Evolutionary conservation across 345 rosid genomes (phyloP), one percentile per base, ranked within the genome.

Genomic region (Raphanus raphanistrum): DNA sequence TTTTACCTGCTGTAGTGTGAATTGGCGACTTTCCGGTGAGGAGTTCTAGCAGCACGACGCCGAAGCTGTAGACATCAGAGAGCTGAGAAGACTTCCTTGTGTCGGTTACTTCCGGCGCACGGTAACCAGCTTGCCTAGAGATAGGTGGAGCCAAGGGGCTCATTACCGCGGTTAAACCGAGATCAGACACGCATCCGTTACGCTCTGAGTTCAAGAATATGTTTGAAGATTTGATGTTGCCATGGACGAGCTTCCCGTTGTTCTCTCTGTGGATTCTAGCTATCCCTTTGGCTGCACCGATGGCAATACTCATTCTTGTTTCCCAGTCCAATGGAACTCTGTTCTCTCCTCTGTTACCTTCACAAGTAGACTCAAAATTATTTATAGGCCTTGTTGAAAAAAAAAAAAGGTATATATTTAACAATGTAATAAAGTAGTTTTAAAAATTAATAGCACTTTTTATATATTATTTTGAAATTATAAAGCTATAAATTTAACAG

Each of bases 21-120:
- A 96, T 86, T 3, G 99, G 97, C 1, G 97, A 93, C 76, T 96
- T 96, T 6, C 97, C 98, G 0, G 99, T 96, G 8, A 96, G 90
- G 5, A 96, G 88, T 83, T 96, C 99, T 0, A 96, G 87, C n/a
- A 96, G 73, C 17, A 93, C 94, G 10, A 96, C 98, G 2, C 99
- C 99, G 1, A 96, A 96, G 85, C 98, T 96, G 87, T 89, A 96
- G 67, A 93, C 89, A 77, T 96, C 98, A 3, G 97, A 87, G 32
- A 96, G 72, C 52, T 93, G 99, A 48, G 90, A 88, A 59, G 99
- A 92, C 79, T 93, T 96, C 57, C 98, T 81, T 6, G 98, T 91
- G 83, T 96, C 98, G 0, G 92, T 84, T 74, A 96, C 94, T 83
- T 96, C 97, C 0, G 98, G 99, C 8, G 98, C 97, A 4, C 93